Base-by-base conservation (phyloP, 1,139 yeast genomes). In the Candida sojae region DNA sequence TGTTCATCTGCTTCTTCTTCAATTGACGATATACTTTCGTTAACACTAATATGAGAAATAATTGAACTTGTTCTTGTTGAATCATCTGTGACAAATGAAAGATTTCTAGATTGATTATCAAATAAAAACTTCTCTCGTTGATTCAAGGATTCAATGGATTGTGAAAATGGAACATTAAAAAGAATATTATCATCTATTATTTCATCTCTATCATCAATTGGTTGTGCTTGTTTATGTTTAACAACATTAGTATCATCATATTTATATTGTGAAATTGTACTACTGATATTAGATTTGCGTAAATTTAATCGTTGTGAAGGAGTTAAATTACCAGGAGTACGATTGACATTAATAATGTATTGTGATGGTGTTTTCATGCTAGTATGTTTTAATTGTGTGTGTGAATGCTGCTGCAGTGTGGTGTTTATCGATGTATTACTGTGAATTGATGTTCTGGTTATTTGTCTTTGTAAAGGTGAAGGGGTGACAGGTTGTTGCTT, bases 161-260 rank as follows among this genome's bases (percentile, higher is more conserved):
- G 84, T 0, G 87, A 76, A 41, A 82, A 64, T 2, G 90, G 91
- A 12, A 85, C 87, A 56, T 85, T 84, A 67, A 73, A 83, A 52
- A 83, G 79, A 32, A 77, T 68, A 13, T 75, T 67, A 46, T 79
- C 68, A 45, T 78, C 51, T 4, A 52, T 45, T 26, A 45, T 31
- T 44, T 52, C 55, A 33, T 81, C 81, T 47, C 79, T 83, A 51
- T 82, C 86, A 39, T 69, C 73, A 30, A 67, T 46, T 60, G 37
- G 62, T 49, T n/a, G 25, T 35, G 31, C 5, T 28, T n/a, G 41
- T 41, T 29, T 39, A 25, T 21, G 11, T 37, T 47, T 43, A 10
- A 28, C 30, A 29, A 44, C 44, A 23, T 47, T 40, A 7, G 48
- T 52, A 29, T 60, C 60, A 33, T 42, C 55, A 4, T 47, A 54